Base-by-base conservation (phyloP, 306 rosid species). In the Rosa rugosa region DNA sequence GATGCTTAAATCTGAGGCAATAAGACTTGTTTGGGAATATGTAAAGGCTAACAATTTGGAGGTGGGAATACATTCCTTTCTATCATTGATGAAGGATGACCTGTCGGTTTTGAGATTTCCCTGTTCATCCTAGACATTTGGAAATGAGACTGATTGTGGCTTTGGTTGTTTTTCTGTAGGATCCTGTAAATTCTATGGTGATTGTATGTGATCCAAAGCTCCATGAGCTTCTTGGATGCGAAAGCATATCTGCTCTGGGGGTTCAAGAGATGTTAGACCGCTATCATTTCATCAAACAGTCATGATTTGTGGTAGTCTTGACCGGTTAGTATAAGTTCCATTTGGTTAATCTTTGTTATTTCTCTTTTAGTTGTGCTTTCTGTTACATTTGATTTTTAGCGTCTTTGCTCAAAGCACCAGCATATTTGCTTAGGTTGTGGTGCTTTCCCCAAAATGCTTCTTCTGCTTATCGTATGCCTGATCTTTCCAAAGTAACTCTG, bases 151-250 rank as follows among this genome's bases (percentile, higher is more conserved):
- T 69, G 77, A 34, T 40, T 9, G 60, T 31, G 25, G 53, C 56
- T 56, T 71, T 72, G 60, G 40, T 75, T 66, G n/a, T 71, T 8
- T 34, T 45, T 77, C 31, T 77, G 20, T 71, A 91, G 97, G 97
- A 91, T 81, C 97, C 97, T 79, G 68, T 82, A 60, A 88, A 89
- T 75, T 71, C 94, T 56, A 89, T 90, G 85, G 91, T 89, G 85
- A 89, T 91, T 83, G 60, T 80, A 44, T 91, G 97, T 68, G 97
- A 91, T 85, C 83, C 89, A 64, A 89, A 91, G 82, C 97, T 91
- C 82, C 87, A 69, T 11, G 92, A 88, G 64, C 88, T 91, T 64
- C 92, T 91, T 65, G 97, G 97, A 73, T 89, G 90, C 41, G 87
- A 91, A 80, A 91, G 90, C 86, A 91, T 89, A 75, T 91, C 97